Conservation (phyloP, 2,329 filamentous ascomycete species). For the Huntiella abstrusa region DNA sequence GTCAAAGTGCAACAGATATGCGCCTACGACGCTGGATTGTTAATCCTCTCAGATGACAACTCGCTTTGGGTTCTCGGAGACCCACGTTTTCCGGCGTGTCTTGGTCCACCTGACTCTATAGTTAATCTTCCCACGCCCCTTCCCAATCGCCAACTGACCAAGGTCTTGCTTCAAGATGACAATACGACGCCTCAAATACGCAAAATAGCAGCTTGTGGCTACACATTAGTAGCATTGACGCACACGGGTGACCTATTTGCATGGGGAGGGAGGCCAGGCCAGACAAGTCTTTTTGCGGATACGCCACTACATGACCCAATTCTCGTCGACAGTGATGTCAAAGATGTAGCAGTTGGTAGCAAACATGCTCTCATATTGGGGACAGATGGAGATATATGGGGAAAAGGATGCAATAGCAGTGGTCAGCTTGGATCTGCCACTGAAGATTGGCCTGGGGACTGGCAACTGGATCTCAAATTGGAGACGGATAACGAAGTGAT, state of each 20-base stretch:
- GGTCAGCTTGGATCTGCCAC: constrained; percentile 35
- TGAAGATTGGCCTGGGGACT: constrained; percentile 15
- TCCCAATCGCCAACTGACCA: not conserved
- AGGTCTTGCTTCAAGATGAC: constrained; percentile 21
- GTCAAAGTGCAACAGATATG: constrained; percentile 22
- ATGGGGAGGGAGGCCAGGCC: constrained; percentile 29
- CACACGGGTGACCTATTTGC: constrained; percentile 38
- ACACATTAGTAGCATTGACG: constrained; percentile 38
- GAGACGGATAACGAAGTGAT: constrained; percentile 16
- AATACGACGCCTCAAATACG: constrained; percentile 31
- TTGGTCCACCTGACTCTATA: constrained; percentile 16
- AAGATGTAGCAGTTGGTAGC: constrained; percentile 38
- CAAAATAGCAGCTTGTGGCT: constrained; percentile 37
- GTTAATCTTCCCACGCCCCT: not conserved
- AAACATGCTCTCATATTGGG: constrained; percentile 39
- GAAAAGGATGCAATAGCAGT: constrained; percentile 35
- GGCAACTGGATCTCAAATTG: constrained; percentile 20
- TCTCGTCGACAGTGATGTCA: constrained; percentile 27
- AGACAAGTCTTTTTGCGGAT: constrained; percentile 1
- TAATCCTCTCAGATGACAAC: constrained; percentile 25
- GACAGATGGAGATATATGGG: constrained; percentile 29
- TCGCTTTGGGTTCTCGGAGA: constrained; percentile 37
- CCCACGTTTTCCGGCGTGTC: constrained; percentile 33
- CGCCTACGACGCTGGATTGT: constrained; percentile 31
- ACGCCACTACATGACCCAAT: not conserved